A percentile compares a stretch with the other conserved stretches of the same genome.
Evolutionary conservation across 2,329 filamentous ascomycete genomes (phyloP).

Genomic region (Paramyrothecium roridum): DNA sequence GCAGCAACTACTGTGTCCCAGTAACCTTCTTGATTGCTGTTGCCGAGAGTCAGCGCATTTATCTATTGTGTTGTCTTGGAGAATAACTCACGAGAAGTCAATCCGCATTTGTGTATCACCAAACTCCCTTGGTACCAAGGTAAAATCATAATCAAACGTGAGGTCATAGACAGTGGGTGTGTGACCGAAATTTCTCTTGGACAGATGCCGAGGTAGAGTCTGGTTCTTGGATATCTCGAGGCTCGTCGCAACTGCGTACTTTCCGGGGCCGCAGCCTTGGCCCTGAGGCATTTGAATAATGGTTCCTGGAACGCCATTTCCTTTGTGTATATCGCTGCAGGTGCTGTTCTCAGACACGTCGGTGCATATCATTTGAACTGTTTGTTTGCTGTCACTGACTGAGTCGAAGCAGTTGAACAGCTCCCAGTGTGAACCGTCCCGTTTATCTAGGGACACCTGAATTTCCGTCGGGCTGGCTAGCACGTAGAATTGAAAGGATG

Average conservation of each 20-base stretch:
- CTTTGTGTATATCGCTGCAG: conserved; percentile 32
- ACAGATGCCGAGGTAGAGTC: not conserved
- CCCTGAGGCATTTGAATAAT: conserved; percentile 36
- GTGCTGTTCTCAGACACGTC: conserved; percentile 28
- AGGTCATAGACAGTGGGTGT: conserved; percentile 26
- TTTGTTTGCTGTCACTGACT: conserved; percentile 23
- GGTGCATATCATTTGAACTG: conserved; percentile 32
- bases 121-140: conserved; percentile 23
- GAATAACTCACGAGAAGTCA: too few relatives aligned
- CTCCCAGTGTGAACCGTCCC: conserved; percentile 43
- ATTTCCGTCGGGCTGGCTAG: conserved; percentile 27
- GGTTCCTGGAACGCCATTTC: conserved; percentile 31
- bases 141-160: conserved; percentile 37
- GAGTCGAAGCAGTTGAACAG: conserved; percentile 31
- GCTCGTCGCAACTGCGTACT: conserved; percentile 32
- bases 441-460: conserved; percentile 30
- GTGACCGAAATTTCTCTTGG: not conserved
- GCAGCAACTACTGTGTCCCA: conserved; percentile 27
- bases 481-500: conserved; percentile 28
- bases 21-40: conserved; percentile 31
- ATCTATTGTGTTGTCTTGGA: too few relatives aligned
- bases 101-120: conserved; percentile 31
- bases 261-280: conserved; percentile 31
- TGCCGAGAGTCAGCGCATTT: too few relatives aligned
- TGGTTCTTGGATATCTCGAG: conserved; percentile 9